These are phyloP conservation scores for Avena atlantica DNA, from an alignment of 176 grass and related monocot species.

Conservation along the genomic window DNA sequence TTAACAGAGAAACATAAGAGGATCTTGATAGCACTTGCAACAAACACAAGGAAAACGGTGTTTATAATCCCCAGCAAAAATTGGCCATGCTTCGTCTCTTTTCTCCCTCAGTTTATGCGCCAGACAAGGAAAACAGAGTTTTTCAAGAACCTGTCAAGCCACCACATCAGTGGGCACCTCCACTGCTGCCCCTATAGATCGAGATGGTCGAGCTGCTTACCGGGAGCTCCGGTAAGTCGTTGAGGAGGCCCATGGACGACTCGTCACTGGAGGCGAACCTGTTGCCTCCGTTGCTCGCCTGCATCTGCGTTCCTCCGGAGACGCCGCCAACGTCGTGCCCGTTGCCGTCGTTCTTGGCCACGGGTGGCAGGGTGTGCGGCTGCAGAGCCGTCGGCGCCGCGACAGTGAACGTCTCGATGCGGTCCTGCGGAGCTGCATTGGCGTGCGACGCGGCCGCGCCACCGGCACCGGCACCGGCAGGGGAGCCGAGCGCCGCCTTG, in stretches of 20 bases:
- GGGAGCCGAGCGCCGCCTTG: no score
- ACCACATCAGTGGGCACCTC: background rate
- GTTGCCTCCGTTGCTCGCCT: background rate
- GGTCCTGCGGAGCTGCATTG: no score
- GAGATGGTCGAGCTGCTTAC: no score
- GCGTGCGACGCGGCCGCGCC: no score
- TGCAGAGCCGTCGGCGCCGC: slow-evolving; percentile 38
- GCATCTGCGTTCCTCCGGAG: background rate
- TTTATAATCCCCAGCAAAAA: background rate
- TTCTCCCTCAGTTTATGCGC: background rate
- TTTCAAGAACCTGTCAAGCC: background rate
- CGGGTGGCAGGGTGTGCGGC: slow-evolving; percentile 41
- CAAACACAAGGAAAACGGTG: background rate
- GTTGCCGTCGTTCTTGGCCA: background rate
- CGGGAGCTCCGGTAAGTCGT: no score
- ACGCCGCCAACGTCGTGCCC: background rate
- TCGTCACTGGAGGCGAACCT: background rate
- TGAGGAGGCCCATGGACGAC: no score
- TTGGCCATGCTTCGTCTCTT: background rate
- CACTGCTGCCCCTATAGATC: no score
- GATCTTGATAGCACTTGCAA: background rate
- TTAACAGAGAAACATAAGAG: background rate
- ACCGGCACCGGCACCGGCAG: no score
- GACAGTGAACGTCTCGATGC: background rate
- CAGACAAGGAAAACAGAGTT: background rate